Base-by-base conservation (phyloP, 73 alveolate genomes). In the Tetrahymena elliotti region DNA sequence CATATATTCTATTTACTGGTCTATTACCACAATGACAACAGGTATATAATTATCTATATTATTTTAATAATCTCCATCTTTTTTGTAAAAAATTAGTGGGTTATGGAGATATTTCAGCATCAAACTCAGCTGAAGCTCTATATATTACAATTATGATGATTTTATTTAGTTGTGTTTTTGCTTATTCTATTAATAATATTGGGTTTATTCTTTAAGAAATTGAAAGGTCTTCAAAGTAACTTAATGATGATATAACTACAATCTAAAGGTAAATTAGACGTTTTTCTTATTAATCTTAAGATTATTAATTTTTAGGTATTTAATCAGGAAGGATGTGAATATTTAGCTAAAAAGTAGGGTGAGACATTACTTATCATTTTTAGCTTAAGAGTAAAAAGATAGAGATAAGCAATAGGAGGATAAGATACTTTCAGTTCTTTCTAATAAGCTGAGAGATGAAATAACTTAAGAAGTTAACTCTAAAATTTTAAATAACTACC, bases 61-160 rank as follows among this genome's bases (percentile, higher is more conserved):
- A 5, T 47, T 47, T 47, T 27, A 47, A 47, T 4, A 47, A 7
- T 7, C 1, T 47, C 1, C 16, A 47, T 0, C 6, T 18, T 10
- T 47, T 47, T 1, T 4, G 3, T 4, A 10, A 8, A 10, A 47
- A 12, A 47, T 27, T 68, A 68, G 99, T 97, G 0, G 99, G 99
- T 16, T 98, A 97, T 96, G 99, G 99, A 33, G 99, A 98, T 93
- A 95, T 98, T 9, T 96, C 98, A 20, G 97, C 98, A 6, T 95
- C 82, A 36, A 97, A 97, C 33, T 24, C 92, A 24, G 12, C 93
- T 31, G 99, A 98, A 95, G 96, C 96, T 84, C 41, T 96, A 2
- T 84, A 97, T 53, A 94, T 98, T 13, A 95, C 97, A 35, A 33
- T 96, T 31, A 96, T 98, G 98, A 97, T 98, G 99, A 92, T 97